Percentiles rank a stretch among this genome's conserved stretches.
These are phyloP conservation scores for Tylopilus plumbeoviolaceoides DNA, from an alignment of 768 basidiomycete genomes.

Conservation along the genomic window DNA sequence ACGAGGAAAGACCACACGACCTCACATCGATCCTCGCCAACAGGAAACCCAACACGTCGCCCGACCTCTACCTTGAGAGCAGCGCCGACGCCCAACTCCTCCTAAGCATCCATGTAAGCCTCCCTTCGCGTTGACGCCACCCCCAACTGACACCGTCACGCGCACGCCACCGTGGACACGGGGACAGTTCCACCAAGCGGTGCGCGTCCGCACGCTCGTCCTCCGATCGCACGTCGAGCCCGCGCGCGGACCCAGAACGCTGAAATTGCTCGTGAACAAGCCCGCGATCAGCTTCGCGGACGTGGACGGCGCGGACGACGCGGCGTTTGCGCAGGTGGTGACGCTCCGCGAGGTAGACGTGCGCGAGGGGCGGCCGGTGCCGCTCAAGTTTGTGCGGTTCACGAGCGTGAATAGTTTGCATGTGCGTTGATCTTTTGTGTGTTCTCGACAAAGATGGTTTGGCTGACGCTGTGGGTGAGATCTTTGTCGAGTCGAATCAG, in stretches of 20 bases:
- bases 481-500: slow-evolving; percentile 68
- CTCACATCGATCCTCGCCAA: slow-evolving; percentile 46
- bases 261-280: slow-evolving; percentile 63
- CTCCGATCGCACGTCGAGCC: slow-evolving; percentile 37
- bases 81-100: slow-evolving; percentile 74
- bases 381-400: slow-evolving; percentile 64
- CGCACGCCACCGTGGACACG: too few relatives aligned
- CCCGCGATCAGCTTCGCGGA: slow-evolving; percentile 62
- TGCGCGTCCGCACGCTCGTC: slow-evolving; percentile 57
- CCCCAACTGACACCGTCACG: too few relatives aligned
- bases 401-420: slow-evolving; percentile 64
- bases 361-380: slow-evolving; percentile 39
- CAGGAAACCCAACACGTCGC: slow-evolving; percentile 43
- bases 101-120: slow-evolving; percentile 57
- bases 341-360: slow-evolving; percentile 49
- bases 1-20: slow-evolving; percentile 52
- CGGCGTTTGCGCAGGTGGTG: slow-evolving; percentile 53
- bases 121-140: background rate
- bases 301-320: slow-evolving; percentile 49
- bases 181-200: slow-evolving; percentile 62
- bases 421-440: slow-evolving; percentile 34
- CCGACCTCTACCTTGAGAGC: slow-evolving; percentile 50
- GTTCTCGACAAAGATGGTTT: too few relatives aligned
- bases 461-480: slow-evolving; percentile 32
- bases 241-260: slow-evolving; percentile 49